These are phyloP conservation scores for Zygosaccharomyces sapae DNA, from an alignment of 1,139 yeast species.

Conservation along the genomic window DNA sequence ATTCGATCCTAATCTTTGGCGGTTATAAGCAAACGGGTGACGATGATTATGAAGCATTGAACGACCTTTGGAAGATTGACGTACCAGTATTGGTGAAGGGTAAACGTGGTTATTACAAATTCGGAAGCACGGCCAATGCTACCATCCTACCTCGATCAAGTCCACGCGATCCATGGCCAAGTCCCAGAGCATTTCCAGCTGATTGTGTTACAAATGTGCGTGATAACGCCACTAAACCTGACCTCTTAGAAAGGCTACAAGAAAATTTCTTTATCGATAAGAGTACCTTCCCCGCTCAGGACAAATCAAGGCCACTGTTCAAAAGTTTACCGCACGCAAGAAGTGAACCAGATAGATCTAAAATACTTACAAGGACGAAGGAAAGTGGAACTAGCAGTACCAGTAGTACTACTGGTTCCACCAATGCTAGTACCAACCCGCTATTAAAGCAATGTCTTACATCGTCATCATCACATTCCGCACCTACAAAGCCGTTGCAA, in stretches of 20 bases:
- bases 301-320: slow-evolving; percentile 16
- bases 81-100: slow-evolving; percentile 39
- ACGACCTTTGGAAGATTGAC: slow-evolving; percentile 48
- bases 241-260: slow-evolving; percentile 21
- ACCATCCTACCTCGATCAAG: slow-evolving; percentile 28
- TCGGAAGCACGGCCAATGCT: slow-evolving; percentile 37
- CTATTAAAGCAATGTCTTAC: slow-evolving; percentile 6
- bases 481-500: slow-evolving; percentile 1
- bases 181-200: slow-evolving; percentile 38
- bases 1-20: slow-evolving; percentile 41
- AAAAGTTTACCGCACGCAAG: slow-evolving; percentile 22
- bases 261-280: slow-evolving; percentile 23
- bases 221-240: slow-evolving; percentile 15
- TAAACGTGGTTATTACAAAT: slow-evolving; percentile 34
- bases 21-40: slow-evolving; percentile 39
- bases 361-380: slow-evolving; percentile 3
- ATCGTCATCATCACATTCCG: slow-evolving; percentile 7
- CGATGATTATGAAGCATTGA: slow-evolving; percentile 39
- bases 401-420: background rate
- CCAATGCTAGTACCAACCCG: slow-evolving; percentile 3
- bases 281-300: slow-evolving; percentile 6
- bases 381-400: slow-evolving; percentile 3
- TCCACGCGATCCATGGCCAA: slow-evolving; percentile 31
- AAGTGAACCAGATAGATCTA: slow-evolving; percentile 9
- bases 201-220: slow-evolving; percentile 24